phyloP scores from a whole-genome alignment of 352 stramenopile genomes.

The Phytophthora cryptogea region DNA sequence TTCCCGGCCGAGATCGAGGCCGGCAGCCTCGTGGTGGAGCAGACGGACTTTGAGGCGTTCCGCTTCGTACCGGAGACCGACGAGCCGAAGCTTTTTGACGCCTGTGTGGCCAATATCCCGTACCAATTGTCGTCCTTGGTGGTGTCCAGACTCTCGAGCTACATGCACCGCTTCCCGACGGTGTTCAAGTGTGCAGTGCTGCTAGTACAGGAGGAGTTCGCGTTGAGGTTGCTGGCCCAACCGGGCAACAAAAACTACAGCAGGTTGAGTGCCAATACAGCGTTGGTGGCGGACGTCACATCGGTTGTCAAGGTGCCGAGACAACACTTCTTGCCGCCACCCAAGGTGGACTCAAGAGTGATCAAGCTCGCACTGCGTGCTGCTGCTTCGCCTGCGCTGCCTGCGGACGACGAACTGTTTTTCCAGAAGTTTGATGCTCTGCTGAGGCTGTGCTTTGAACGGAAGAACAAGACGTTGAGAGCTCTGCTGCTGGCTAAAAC shows the following conservation, averaged over 20 bases:
- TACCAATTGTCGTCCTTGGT: conserved; percentile 89
- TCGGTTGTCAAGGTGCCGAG: conserved; percentile 64
- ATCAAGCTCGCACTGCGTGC: conserved; percentile 64
- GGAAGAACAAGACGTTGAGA: conserved; percentile 89
- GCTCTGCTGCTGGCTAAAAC: conserved; percentile 72
- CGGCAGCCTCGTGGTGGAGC: conserved; percentile 39
- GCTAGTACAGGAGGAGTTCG: conserved; percentile 88
- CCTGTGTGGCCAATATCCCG: conserved; percentile 86
- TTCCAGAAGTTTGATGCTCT: conserved; percentile 82
- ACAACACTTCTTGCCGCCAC: conserved; percentile 73
- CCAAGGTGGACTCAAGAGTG: conserved; percentile 84
- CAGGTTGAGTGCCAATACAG: conserved; percentile 79
- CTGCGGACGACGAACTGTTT: conserved; percentile 44
- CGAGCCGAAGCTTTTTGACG: conserved; percentile 46
- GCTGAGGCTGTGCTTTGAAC: conserved; percentile 73
- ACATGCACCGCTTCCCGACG: conserved; percentile 64
- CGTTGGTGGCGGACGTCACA: conserved; percentile 67
- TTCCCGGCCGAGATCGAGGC: conserved; percentile 41
- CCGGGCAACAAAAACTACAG: conserved; percentile 80
- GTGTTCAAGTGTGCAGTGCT: conserved; percentile 70
- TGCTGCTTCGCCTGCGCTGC: conserved; percentile 19
- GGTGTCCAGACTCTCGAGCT: conserved; percentile 72
- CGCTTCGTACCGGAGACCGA: conserved; percentile 17
- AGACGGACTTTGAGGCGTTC: conserved; percentile 55
- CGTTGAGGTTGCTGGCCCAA: conserved; percentile 69